Evolutionary conservation across 1,284 basidiomycete genomes (phyloP), one percentile per base, ranked within the genome.

Genomic region (Wolfiporia cocos): DNA sequence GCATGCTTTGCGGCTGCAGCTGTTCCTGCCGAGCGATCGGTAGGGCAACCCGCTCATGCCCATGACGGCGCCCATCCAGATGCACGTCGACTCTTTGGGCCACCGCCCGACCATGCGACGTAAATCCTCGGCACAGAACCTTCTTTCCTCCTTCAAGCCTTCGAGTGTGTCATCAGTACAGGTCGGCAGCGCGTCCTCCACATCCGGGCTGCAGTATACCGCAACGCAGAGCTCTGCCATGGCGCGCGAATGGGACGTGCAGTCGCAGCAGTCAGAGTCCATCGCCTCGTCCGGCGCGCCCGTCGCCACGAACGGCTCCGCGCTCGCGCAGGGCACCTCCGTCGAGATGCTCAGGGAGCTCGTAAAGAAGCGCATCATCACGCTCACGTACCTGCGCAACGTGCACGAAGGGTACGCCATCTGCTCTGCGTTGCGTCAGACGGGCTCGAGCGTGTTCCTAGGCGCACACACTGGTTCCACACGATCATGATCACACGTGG

Each of bases 391-490:
- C 59, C 69, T 92, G 58, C 76, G 86, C 48, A 86, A 80, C 54
- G 83, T 88, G 17, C 84, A 91, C 52, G 84, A 90, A 65, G 90
- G 90, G 79, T 89, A 56, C 52, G 81, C 15, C 29, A 21, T 20
- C 24, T 23, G 5, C n/a, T 40, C 14, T 41, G 26, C 35, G 23
- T 20, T 19, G 15, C 28, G 12, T 37, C 10, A 22, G 32, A 38
- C 26, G 47, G 39, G 42, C 33, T 33, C 35, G 36, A 34, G 35
- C 42, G 50, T 39, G 31, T 23, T 22, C 30, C 30, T 54, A 88
- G 85, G 38, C 78, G 78, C 44, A 82, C 78, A 52, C 84, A 91
- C 60, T 92, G 89, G 89, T 90, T 92, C 56, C 86, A 91, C 57
- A 92, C 90, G 3, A 82, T 92, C 49, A 71, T 86, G 55, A 76